Base-by-base conservation (phyloP, 2,329 filamentous ascomycete species). In the Aspergillus calidoustus region DNA sequence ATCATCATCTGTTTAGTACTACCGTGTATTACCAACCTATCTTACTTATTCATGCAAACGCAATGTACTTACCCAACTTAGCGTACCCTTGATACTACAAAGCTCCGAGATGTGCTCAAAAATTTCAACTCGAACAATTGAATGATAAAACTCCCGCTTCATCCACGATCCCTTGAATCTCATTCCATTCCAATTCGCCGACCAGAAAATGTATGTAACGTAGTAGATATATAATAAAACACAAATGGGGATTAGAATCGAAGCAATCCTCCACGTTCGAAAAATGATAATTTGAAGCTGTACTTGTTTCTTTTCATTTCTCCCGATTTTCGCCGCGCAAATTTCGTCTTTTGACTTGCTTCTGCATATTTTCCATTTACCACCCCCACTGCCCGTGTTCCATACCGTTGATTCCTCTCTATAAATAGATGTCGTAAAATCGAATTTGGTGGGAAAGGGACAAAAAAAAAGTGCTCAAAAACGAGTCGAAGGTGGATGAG, bases 391-490 rank as follows among this genome's bases (percentile, higher is more conserved):
- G 6, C 25, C 25, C 25, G 25, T 7, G 9, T 28, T 50, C 47
- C 28, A 28, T 25, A 4, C 28, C 47, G 23, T 50, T 17, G 23
- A 28, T 7, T 7, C 8, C 31, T 19, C n/a, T 47, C 17, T 13
- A 47, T 22, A 47, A 19, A 47, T 19, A 47, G n/a, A 13, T 8
- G 17, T 19, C n/a, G 44, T 47, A n/a, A n/a, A 23, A 4, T n/a
- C 17, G 11, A 47, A 47, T 17, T 2, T 6, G n/a, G 13, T 41
- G 23, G 54, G 56, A 47, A 52, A 46, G 34, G 34, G 25, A 28
- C 25, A 48, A 25, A 55, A 52, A 15, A 23, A 60, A 62, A 55
- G 34, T 23, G 48, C 62, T 55, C 57, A 41, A 56, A 22, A 54
- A 30, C 22, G 34, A 23, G 23, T 15, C 5, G 44, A 52, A 34